Evolutionary conservation across 2,329 filamentous ascomycete species (phyloP).

Genomic region (Verruconis gallopava): DNA sequence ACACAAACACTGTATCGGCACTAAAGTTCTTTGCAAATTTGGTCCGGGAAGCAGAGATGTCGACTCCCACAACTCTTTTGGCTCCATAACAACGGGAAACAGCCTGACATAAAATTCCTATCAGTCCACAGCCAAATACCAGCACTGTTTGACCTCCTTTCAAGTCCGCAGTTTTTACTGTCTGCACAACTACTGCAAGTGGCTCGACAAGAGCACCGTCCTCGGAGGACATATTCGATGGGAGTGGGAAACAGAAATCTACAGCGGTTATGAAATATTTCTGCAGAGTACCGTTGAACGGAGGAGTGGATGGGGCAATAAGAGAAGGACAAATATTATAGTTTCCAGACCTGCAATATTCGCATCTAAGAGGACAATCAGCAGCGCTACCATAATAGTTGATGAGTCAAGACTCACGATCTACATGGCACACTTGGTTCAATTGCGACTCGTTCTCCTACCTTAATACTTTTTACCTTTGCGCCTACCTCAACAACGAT

Average conservation of each 20-base stretch:
- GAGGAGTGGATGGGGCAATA: constrained; percentile 17
- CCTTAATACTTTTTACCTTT: constrained; percentile 15
- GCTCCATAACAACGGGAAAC: constrained; percentile 16
- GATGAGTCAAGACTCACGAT: constrained; percentile 12
- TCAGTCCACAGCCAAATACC: constrained; percentile 16
- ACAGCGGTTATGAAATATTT: constrained; percentile 17
- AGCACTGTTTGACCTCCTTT: constrained; percentile 13
- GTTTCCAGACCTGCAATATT: constrained; percentile 12
- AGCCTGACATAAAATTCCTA: constrained; percentile 17
- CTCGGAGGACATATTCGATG: constrained; percentile 16
- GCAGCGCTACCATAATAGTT: constrained; percentile 10
- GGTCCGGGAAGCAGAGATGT: constrained; percentile 14
- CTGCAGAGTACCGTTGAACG: constrained; percentile 17
- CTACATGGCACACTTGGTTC: constrained; percentile 17
- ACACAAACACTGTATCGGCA: constrained; percentile 11
- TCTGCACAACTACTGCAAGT: constrained; percentile 17
- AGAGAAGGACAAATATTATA: constrained; percentile 18
- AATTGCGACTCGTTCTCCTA: constrained; percentile 19
- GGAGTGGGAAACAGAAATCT: constrained; percentile 19
- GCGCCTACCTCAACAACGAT: constrained; percentile 16
- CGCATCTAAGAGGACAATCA: constrained; percentile 13
- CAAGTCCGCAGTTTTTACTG: constrained; percentile 13
- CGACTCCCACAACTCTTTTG: constrained; percentile 14
- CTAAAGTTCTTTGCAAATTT: constrained; percentile 15
- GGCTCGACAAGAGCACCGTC: constrained; percentile 19